These are phyloP conservation scores for Geopyxis carbonaria DNA, from an alignment of 495 filamentous ascomycete genomes.

Conservation along the genomic window DNA sequence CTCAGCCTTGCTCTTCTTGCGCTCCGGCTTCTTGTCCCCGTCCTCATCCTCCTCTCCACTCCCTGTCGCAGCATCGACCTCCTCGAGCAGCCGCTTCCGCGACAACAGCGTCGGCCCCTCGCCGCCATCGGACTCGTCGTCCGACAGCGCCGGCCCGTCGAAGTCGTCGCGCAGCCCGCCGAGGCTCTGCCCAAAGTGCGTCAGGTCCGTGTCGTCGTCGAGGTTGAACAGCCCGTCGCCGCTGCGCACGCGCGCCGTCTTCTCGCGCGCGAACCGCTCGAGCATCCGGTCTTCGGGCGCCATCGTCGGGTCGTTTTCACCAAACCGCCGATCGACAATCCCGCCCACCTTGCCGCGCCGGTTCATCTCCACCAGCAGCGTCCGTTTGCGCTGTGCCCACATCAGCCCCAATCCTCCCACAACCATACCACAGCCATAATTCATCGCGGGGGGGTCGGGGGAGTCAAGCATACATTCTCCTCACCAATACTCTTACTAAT, in stretches of 20 bases:
- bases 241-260: constrained; percentile 29
- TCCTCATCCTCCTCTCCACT: constrained; percentile 33
- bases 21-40: constrained; percentile 41
- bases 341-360: constrained; percentile 76
- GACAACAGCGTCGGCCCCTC: constrained; percentile 31
- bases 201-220: constrained; percentile 64
- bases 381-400: constrained; percentile 31
- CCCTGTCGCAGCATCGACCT: constrained; percentile 30
- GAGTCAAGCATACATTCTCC: constrained; percentile 46
- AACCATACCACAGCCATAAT: constrained; percentile 1
- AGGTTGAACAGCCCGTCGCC: constrained; percentile 61
- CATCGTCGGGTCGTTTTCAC: constrained; percentile 88
- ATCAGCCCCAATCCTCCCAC: neutral
- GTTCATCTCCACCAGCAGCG: constrained; percentile 72
- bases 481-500: constrained; percentile 74
- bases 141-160: constrained; percentile 39
- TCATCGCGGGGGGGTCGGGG: too few species aligned
- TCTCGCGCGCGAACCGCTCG: constrained; percentile 75
- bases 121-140: constrained; percentile 38
- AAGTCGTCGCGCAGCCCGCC: constrained; percentile 52
- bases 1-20: constrained; percentile 84
- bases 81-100: constrained; percentile 41
- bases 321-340: constrained; percentile 82
- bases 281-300: constrained; percentile 84
- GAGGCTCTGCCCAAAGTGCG: constrained; percentile 65